phyloP scores from a whole-genome alignment of 2,329 filamentous ascomycete species.

The Berkeleyomyces basicola region DNA sequence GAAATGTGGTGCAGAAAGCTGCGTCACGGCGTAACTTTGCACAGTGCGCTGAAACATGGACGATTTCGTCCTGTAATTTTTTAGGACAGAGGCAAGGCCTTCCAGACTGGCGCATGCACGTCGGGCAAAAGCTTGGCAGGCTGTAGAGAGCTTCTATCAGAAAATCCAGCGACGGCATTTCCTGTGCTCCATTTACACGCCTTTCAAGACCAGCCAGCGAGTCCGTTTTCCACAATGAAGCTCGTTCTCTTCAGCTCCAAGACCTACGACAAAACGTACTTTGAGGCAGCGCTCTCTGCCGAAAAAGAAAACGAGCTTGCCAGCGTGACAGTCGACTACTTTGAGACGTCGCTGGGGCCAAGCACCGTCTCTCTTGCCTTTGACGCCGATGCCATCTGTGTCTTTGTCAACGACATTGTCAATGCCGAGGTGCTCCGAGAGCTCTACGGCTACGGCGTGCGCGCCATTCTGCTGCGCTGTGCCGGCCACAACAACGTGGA shows the following conservation, averaged over 20 bases:
- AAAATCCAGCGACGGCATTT: no score
- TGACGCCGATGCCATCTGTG: constrained; percentile 41
- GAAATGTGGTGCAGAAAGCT: no score
- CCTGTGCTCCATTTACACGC: not conserved
- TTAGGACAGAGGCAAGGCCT: not conserved
- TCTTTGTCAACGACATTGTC: constrained; percentile 51
- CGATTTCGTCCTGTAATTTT: not conserved
- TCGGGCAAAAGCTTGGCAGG: no score
- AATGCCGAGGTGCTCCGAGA: constrained; percentile 32
- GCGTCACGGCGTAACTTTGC: no score
- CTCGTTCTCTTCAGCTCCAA: constrained; percentile 49
- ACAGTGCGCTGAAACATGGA: not conserved
- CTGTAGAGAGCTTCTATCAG: no score
- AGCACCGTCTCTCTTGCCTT: constrained; percentile 39
- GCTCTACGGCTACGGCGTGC: constrained; percentile 33
- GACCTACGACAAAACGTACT: constrained; percentile 41
- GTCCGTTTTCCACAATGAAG: constrained; percentile 29
- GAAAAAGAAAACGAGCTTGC: constrained; percentile 19
- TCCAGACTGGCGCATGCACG: not conserved
- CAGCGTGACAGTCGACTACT: constrained; percentile 35
- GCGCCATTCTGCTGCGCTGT: constrained; percentile 46
- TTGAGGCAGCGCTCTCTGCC: constrained; percentile 27
- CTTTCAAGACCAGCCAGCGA: not conserved
- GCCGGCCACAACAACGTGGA: constrained; percentile 55
- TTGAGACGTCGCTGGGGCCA: constrained; percentile 38